phyloP scores from a whole-genome alignment of 2,329 filamentous ascomycete species.

The Alternaria incomplexa region DNA sequence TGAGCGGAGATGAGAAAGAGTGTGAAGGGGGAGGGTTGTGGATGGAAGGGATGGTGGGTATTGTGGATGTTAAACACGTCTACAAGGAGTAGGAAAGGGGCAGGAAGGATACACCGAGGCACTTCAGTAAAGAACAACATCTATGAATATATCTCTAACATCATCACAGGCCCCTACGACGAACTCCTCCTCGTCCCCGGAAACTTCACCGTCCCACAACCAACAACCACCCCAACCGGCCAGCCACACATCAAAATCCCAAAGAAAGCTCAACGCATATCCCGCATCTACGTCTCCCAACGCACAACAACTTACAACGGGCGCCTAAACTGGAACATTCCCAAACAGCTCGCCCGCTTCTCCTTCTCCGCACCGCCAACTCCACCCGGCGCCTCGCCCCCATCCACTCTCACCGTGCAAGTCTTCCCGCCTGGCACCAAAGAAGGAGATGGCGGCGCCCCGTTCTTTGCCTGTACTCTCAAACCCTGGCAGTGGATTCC shows the following conservation, averaged over 20 bases:
- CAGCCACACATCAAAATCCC: slow-evolving; percentile 19
- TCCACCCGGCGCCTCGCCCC: slow-evolving; percentile 16
- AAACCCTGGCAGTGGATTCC: slow-evolving; percentile 38
- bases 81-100: no score
- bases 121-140: no score
- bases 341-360: slow-evolving; percentile 45
- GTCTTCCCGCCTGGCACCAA: slow-evolving; percentile 32
- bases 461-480: slow-evolving; percentile 36
- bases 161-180: slow-evolving; percentile 35
- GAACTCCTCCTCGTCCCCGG: slow-evolving; percentile 42
- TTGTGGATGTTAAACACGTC: background rate
- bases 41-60: background rate
- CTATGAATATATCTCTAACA: no score
- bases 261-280: slow-evolving; percentile 36
- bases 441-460: slow-evolving; percentile 27
- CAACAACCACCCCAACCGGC: background rate
- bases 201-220: slow-evolving; percentile 33
- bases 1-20: no score
- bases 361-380: slow-evolving; percentile 36
- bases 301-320: slow-evolving; percentile 43
- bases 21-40: background rate
- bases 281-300: slow-evolving; percentile 44
- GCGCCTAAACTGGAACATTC: slow-evolving; percentile 45
- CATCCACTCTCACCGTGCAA: slow-evolving; percentile 27
- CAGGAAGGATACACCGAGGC: no score